Evolutionary conservation across 257 asterid genomes (phyloP), one percentile per base, ranked within the genome.

Genomic region (Penstemon davidsonii): DNA sequence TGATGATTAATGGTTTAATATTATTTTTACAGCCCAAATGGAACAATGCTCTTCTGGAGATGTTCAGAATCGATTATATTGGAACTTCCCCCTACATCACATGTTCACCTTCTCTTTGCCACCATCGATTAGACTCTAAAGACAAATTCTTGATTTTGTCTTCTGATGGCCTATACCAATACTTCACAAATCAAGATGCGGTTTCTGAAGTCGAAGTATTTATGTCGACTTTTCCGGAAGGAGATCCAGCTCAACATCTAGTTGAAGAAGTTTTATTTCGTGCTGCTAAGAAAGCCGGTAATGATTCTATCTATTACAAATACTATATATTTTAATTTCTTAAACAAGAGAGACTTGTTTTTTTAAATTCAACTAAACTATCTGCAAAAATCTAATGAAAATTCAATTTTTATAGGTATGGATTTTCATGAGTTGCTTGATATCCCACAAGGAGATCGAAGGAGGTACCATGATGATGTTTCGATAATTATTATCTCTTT

Each of bases 261-360:
- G 92, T 94, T 0, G 99, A 94, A 71, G 99, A 94, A 74, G 95
- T 94, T 10, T 67, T 94, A 0, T 94, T 94, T 73, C 92, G 99
- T 8, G 99, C 99, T 69, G 99, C 99, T 57, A 94, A 94, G 74
- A 84, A 88, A 82, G 96, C 99, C 36, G 99, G 99, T 88, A 86
- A 25, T 4, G 54, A 3, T 49, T 75, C 60, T 64, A 8, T 4
- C 15, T 4, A 6, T 50, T 7, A 1, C 42, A 8, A 13, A 33
- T 10, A 70, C 5, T n/a, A 5, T 41, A 19, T 42, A 37, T 42
- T 47, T 4, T 9, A 45, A 44, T 62, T 42, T 19, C 25, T 25
- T 62, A 19, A 62, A 10, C 33, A 25, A 25, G 33, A 25, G 33
- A 25, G 33, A 25, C 33, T 25, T 25, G 33, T 25, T 25, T 25